These are phyloP conservation scores for Solanum etuberosum DNA, from an alignment of 257 asterid species.

Conservation along the genomic window DNA sequence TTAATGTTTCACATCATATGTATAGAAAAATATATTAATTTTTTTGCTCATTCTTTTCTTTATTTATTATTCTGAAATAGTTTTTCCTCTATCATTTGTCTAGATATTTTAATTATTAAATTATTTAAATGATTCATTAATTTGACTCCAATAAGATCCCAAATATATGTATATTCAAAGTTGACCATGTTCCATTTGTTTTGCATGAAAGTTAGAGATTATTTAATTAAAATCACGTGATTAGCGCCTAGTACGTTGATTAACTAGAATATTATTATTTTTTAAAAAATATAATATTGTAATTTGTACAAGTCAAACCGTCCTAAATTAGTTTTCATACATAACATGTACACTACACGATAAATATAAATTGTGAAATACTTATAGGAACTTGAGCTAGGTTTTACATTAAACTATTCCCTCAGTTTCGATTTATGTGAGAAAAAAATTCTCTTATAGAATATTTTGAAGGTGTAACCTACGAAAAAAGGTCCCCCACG, in stretches of 20 bases:
- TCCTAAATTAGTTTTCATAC: not conserved
- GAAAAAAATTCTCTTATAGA: too few relatives aligned
- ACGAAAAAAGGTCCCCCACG: too few relatives aligned
- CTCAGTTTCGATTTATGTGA: not conserved
- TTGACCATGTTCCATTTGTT: not conserved
- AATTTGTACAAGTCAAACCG: not conserved
- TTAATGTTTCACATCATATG: not conserved
- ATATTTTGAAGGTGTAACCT: not conserved
- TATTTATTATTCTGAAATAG: not conserved
- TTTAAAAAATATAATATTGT: not conserved
- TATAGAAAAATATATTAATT: not conserved
- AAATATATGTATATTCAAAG: not conserved
- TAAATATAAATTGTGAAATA: not conserved
- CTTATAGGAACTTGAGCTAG: not conserved
- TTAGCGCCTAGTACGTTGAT: not conserved
- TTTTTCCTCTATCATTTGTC: not conserved
- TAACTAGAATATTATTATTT: not conserved
- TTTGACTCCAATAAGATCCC: not conserved
- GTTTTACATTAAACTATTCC: not conserved
- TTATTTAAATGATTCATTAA: not conserved
- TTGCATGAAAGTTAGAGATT: not conserved
- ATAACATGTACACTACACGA: not conserved
- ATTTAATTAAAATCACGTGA: not conserved
- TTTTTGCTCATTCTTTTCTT: not conserved
- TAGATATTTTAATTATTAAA: not conserved